Percentiles rank a stretch among this genome's conserved stretches.
Evolutionary conservation across 2,329 filamentous ascomycete species (phyloP).

Genomic region (Cladosporium sp.): DNA sequence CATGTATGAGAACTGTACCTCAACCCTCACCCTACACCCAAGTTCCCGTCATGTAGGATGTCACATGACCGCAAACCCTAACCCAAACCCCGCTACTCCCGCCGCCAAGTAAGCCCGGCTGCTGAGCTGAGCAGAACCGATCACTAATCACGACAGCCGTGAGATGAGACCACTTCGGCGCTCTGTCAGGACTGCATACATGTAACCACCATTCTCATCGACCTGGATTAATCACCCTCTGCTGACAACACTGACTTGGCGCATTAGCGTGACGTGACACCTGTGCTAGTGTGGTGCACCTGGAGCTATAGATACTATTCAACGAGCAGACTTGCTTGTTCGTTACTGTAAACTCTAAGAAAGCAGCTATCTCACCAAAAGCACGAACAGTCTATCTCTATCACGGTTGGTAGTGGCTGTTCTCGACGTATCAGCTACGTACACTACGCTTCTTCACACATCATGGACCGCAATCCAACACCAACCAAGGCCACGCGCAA

Average conservation of each 20-base stretch:
- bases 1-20: background rate
- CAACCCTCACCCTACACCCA: no score
- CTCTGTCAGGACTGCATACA: background rate
- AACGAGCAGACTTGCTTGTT: conserved; percentile 4
- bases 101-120: conserved; percentile 1
- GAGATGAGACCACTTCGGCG: background rate
- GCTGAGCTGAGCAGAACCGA: conserved; percentile 1
- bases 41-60: background rate
- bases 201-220: background rate
- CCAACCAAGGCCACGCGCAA: conserved; percentile 4
- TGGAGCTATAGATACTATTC: conserved; percentile 19
- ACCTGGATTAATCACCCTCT: conserved; percentile 12
- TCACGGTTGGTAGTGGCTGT: background rate
- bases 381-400: background rate
- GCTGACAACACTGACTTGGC: conserved; percentile 7
- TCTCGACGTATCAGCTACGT: background rate
- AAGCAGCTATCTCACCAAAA: background rate
- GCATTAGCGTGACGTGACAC: conserved; percentile 10
- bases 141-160: conserved; percentile 4
- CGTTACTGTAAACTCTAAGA: background rate
- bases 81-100: background rate
- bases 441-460: background rate
- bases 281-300: background rate
- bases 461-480: background rate
- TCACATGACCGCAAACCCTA: background rate